phyloP scores from a whole-genome alignment of 345 rosid genomes.

The Eucalyptus melliodora region DNA sequence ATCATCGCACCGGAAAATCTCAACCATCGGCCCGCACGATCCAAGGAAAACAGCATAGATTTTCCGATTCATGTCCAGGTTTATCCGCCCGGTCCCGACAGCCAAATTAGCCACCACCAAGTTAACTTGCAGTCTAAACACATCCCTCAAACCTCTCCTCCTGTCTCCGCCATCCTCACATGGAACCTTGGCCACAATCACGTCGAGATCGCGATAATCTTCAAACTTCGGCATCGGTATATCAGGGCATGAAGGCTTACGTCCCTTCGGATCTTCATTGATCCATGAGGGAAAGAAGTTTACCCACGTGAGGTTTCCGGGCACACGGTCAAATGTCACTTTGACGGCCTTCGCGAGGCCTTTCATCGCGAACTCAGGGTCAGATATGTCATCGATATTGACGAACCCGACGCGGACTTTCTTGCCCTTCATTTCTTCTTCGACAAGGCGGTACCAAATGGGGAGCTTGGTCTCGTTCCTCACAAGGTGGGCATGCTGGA shows the following conservation, averaged over 20 bases:
- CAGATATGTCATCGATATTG: slow-evolving; percentile 9
- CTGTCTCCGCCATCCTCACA: slow-evolving; percentile 21
- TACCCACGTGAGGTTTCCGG: slow-evolving; percentile 27
- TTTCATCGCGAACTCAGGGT: not conserved
- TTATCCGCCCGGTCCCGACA: slow-evolving; percentile 23
- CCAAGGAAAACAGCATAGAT: slow-evolving; percentile 50
- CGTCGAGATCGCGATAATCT: slow-evolving; percentile 37
- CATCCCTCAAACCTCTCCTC: slow-evolving; percentile 38
- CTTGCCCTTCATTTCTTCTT: slow-evolving; percentile 1
- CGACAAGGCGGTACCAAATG: slow-evolving; percentile 26
- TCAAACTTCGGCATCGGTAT: slow-evolving; percentile 47
- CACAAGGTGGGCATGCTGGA: not conserved
- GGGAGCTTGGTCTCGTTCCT: not conserved
- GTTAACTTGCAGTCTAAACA: slow-evolving; percentile 67
- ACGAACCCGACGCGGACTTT: slow-evolving; percentile 50
- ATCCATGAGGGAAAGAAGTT: slow-evolving; percentile 70
- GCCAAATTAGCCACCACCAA: slow-evolving; percentile 69
- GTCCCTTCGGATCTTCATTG: slow-evolving; percentile 29
- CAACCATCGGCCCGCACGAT: slow-evolving; percentile 73
- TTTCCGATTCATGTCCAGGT: not conserved
- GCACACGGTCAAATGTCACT: slow-evolving; percentile 25
- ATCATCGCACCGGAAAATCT: slow-evolving; percentile 69
- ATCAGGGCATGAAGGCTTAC: slow-evolving; percentile 41
- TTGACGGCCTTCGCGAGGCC: slow-evolving; percentile 3
- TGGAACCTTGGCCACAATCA: slow-evolving; percentile 57